These are phyloP conservation scores for Claviceps sp. DNA, from an alignment of 2,329 filamentous ascomycete species.

Conservation along the genomic window DNA sequence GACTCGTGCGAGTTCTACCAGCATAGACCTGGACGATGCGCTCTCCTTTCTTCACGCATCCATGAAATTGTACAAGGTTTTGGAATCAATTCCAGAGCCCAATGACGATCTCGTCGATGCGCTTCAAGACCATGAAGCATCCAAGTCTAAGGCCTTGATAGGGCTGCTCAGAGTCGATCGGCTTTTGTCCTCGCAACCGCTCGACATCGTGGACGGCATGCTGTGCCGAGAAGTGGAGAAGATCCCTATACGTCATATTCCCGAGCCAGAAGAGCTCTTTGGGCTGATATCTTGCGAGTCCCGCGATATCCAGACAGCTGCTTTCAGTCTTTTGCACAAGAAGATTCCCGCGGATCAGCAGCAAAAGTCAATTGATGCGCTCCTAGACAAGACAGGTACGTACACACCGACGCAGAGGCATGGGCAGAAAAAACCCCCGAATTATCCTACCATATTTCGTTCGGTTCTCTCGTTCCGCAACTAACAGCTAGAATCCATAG, in stretches of 20 bases:
- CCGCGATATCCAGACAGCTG: constrained; percentile 61
- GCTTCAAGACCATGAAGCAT: constrained; percentile 45
- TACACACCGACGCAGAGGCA: neutral
- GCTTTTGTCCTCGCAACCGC: constrained; percentile 42
- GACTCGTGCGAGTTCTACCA: constrained; percentile 26
- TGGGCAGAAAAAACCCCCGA: neutral
- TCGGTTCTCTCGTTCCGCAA: neutral
- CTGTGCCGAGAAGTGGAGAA: constrained; percentile 56
- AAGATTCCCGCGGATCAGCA: constrained; percentile 70
- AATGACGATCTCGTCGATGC: constrained; percentile 81
- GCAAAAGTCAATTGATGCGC: constrained; percentile 63
- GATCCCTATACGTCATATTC: constrained; percentile 47
- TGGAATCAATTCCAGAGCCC: constrained; percentile 53
- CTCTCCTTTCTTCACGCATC: constrained; percentile 58
- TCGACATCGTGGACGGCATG: constrained; percentile 61
- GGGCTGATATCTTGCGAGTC: constrained; percentile 64
- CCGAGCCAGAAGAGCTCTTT: constrained; percentile 57
- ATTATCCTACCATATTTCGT: neutral
- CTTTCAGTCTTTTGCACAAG: constrained; percentile 66
- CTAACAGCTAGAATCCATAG: constrained; percentile 13
- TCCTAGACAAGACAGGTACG: constrained; percentile 53
- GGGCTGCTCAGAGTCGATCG: constrained; percentile 45
- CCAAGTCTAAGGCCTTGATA: constrained; percentile 45
- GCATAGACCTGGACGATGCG: constrained; percentile 29
- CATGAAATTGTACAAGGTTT: constrained; percentile 51